A percentile compares a stretch with the other conserved stretches of the same genome.
phyloP scores from a whole-genome alignment of 164 flowering plant species.

The Macadamia tetraphylla region DNA sequence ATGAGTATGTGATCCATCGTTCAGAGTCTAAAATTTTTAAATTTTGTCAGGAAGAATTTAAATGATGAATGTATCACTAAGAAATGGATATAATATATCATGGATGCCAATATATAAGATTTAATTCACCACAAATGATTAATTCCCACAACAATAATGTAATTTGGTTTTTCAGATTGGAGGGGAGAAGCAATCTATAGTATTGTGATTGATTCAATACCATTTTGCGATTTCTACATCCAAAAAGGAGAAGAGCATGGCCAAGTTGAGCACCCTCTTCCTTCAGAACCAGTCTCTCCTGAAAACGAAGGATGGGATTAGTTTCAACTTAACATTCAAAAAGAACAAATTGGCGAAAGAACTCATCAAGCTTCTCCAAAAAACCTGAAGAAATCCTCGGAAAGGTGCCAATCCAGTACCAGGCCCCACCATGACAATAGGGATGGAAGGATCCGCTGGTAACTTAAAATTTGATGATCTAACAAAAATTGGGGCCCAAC shows the following conservation, averaged over 20 bases:
- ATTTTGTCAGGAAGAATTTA: neutral
- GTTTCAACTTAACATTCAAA: neutral
- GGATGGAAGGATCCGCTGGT: constrained; percentile 50
- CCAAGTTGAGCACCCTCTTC: constrained; percentile 66
- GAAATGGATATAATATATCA: too few species aligned
- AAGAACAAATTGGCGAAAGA: neutral
- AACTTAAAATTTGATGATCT: constrained; percentile 61
- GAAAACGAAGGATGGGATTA: constrained; percentile 12
- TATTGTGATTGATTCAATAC: constrained; percentile 22
- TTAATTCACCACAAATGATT: too few species aligned
- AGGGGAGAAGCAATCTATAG: too few species aligned
- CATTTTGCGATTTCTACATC: constrained; percentile 81
- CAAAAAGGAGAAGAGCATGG: constrained; percentile 71
- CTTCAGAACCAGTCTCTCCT: constrained; percentile 80
- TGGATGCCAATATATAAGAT: too few species aligned
- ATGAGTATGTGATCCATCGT: too few species aligned
- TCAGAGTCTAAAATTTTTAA: too few species aligned
- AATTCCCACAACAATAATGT: too few species aligned
- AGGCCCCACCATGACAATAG: constrained; percentile 79
- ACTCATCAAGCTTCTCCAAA: neutral
- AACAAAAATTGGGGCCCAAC: constrained; percentile 62
- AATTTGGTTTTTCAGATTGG: too few species aligned
- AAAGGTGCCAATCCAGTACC: constrained; percentile 79
- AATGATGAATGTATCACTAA: neutral
- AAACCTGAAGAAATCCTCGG: constrained; percentile 61